Percentiles rank a stretch among this genome's conserved stretches.
Conservation (phyloP, 495 filamentous ascomycete genomes). For the Xylaria castorea region DNA sequence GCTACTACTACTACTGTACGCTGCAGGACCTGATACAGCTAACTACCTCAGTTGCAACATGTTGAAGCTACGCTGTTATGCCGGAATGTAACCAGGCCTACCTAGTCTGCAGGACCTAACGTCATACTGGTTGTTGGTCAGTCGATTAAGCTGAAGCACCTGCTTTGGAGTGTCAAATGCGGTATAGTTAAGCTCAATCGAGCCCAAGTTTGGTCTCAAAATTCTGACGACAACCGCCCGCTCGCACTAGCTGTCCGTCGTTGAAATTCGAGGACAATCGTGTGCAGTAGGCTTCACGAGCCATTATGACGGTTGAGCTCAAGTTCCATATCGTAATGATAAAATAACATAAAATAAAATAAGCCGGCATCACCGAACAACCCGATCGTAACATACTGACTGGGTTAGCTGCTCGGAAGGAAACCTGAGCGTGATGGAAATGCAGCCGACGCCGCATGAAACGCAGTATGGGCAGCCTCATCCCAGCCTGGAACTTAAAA, state of each 20-base stretch:
- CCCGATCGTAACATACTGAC: neutral
- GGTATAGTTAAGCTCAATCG: neutral
- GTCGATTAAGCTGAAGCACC: conserved; percentile 21
- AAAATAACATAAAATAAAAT: neutral
- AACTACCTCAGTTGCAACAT: neutral
- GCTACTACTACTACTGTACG: neutral
- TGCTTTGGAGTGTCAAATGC: neutral
- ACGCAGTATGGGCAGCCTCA: conserved; percentile 17
- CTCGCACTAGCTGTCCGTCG: neutral
- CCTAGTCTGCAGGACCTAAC: conserved; percentile 14
- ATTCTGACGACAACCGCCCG: neutral
- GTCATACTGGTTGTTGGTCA: conserved; percentile 17
- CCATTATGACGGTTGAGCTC: neutral
- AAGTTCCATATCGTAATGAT: neutral
- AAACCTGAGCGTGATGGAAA: neutral
- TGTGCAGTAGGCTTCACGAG: neutral
- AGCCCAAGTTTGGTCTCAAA: neutral
- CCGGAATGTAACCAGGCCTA: neutral
- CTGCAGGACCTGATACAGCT: neutral
- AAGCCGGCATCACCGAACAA: neutral
- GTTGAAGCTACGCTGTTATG: neutral
- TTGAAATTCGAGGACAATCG: neutral
- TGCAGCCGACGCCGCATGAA: neutral
- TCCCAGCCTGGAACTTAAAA: conserved; percentile 8
- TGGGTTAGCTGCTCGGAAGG: neutral